These are phyloP conservation scores for Calonectria montana DNA, from an alignment of 2,329 filamentous ascomycete species.

Conservation along the genomic window DNA sequence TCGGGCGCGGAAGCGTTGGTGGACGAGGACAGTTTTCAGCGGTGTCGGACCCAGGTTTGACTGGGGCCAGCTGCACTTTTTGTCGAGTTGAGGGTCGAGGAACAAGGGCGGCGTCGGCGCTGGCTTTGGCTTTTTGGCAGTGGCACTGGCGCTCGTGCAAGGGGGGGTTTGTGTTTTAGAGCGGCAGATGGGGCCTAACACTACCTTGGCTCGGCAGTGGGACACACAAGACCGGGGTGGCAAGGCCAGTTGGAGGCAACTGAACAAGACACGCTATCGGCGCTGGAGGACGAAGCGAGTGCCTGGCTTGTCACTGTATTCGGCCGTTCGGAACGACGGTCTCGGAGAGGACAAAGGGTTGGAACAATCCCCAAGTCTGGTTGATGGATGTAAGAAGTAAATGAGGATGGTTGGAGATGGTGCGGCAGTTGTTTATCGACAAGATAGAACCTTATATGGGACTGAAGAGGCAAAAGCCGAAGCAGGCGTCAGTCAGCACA, in stretches of 20 bases:
- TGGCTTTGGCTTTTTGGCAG: slow-evolving; percentile 5
- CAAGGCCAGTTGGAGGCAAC: slow-evolving; percentile 15
- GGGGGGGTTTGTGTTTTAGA: slow-evolving; percentile 26
- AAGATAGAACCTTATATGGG: slow-evolving; percentile 16
- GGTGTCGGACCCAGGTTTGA: slow-evolving; percentile 26
- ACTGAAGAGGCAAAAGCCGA: slow-evolving; percentile 15
- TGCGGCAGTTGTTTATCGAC: slow-evolving; percentile 21
- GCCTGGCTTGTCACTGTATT: background rate
- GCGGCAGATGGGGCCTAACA: slow-evolving; percentile 23
- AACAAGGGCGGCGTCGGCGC: slow-evolving; percentile 17
- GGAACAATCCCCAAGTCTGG: background rate
- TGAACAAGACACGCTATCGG: slow-evolving; percentile 18
- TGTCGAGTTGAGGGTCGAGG: slow-evolving; percentile 15
- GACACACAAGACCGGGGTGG: slow-evolving; percentile 14
- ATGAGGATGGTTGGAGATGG: slow-evolving; percentile 8
- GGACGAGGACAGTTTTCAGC: slow-evolving; percentile 27
- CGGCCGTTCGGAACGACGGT: background rate
- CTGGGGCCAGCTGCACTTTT: slow-evolving; percentile 18
- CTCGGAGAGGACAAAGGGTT: background rate
- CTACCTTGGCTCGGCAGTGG: slow-evolving; percentile 26
- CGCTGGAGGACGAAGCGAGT: slow-evolving; percentile 4
- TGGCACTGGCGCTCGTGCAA: slow-evolving; percentile 26
- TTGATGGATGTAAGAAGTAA: background rate
- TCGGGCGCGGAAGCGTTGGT: slow-evolving; percentile 10
- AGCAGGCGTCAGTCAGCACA: slow-evolving; percentile 19